Evolutionary conservation across 1,139 yeast genomes (phyloP), one percentile per base, ranked within the genome.

Genomic region (Zygotorulaspora mrakii): DNA sequence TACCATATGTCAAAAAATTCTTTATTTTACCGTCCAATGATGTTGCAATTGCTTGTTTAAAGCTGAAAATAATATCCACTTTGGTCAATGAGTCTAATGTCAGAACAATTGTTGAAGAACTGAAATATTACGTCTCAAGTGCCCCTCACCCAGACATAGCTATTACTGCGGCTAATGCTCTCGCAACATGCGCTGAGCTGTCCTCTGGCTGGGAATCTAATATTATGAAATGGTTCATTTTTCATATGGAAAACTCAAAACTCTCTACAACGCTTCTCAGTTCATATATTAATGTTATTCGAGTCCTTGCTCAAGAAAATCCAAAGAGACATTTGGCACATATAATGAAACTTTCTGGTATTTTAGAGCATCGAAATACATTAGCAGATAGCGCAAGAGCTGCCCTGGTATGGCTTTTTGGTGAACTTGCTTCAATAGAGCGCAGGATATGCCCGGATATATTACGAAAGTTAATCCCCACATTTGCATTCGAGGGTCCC

Each of bases 381-480:
- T 27, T 57, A 34, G 42, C 65, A 47, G 55, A 60, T 53, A 47
- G 71, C 12, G 95, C 97, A 0, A 77, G 80, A 49, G 88, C 95
- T 1, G 83, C 94, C 41, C 79, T 88, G 14, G 73, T 91, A 12
- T 94, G 97, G 97, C 72, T 89, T 9, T 76, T 91, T 32, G 96
- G 97, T 2, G 97, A 91, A 56, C 82, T 84, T 55, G 62, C 73
- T 1, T 61, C 62, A 1, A 52, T 67, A 8, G 70, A 71, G 10
- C 70, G 73, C n/a, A 62, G 64, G 17, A 70, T 84, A 33, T 87
- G 87, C 1, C 94, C 94, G 0, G 96, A 91, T 59, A 76, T 87
- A 1, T 67, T 88, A 42, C 70, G 96, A 39, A 63, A 65, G 6
- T 63, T 83, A 30, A 64, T 82, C n/a, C 70, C 70, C 30, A 62